Percentiles rank a stretch among this genome's conserved stretches.
These are phyloP conservation scores for Aspergillus kassunensis DNA, from an alignment of 495 filamentous ascomycete species.

Conservation along the genomic window DNA sequence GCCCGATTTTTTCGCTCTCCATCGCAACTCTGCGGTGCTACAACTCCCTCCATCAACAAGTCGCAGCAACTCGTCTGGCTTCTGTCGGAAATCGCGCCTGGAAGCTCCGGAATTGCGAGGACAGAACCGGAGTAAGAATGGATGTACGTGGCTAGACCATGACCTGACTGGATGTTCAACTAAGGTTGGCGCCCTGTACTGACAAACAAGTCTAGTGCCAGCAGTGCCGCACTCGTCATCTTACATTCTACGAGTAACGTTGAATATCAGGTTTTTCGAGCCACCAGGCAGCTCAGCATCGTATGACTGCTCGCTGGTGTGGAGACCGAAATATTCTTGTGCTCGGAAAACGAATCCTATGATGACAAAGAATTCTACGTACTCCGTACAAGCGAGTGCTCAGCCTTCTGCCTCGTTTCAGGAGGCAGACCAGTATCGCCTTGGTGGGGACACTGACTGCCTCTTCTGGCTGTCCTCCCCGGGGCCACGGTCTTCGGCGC, in stretches of 20 bases:
- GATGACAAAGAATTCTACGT: too few species aligned
- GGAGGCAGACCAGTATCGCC: neutral
- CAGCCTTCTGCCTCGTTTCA: conserved; percentile 5
- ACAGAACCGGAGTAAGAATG: neutral
- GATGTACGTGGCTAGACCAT: conserved; percentile 3
- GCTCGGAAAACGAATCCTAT: neutral
- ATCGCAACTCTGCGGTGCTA: neutral
- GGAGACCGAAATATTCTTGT: neutral
- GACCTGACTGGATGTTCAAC: neutral
- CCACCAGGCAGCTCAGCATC: conserved; percentile 1
- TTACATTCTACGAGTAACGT: neutral
- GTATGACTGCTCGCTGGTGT: conserved; percentile 5
- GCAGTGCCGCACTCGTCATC: conserved; percentile 2
- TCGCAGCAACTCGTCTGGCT: neutral
- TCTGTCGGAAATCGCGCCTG: neutral
- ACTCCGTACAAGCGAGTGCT: neutral
- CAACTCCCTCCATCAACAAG: neutral
- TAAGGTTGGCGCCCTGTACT: neutral
- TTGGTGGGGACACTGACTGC: neutral
- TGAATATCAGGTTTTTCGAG: conserved; percentile 8
- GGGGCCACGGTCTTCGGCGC: neutral
- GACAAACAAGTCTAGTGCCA: neutral
- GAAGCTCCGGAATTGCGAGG: neutral
- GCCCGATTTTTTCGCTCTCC: neutral
- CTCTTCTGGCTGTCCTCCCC: neutral